phyloP scores from a whole-genome alignment of 2,329 filamentous ascomycete genomes.

The Aspergillus intermedius region DNA sequence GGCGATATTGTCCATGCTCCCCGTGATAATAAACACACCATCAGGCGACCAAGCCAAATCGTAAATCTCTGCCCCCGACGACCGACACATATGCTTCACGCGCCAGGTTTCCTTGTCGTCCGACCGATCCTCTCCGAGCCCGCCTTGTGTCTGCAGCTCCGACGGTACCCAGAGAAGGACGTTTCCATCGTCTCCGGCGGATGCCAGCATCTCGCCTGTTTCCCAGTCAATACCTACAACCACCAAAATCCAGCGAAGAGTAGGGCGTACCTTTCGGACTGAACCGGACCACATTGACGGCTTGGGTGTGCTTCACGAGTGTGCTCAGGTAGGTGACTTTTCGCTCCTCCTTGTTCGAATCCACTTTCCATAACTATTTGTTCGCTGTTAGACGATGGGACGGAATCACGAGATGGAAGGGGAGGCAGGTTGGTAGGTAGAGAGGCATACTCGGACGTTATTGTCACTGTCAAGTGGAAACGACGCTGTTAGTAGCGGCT shows the following conservation, averaged over 20 bases:
- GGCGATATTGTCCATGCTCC: constrained; percentile 98
- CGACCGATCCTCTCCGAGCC: constrained; percentile 73
- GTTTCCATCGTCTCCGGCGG: constrained; percentile 94
- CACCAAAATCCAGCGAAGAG: neutral
- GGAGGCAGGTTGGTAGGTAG: neutral
- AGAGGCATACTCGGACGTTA: constrained; percentile 71
- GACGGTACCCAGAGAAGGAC: constrained; percentile 93
- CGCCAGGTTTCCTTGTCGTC: constrained; percentile 98
- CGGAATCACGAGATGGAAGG: neutral
- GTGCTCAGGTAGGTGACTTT: constrained; percentile 90
- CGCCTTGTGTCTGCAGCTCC: constrained; percentile 59
- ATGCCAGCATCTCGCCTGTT: constrained; percentile 83
- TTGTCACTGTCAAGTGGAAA: constrained; percentile 56
- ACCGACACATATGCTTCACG: constrained; percentile 95
- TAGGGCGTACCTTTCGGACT: constrained; percentile 69
- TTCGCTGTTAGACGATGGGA: constrained; percentile 24
- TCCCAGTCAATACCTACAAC: constrained; percentile 14
- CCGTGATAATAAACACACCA: constrained; percentile 90
- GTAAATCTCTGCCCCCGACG: constrained; percentile 92
- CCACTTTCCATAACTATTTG: constrained; percentile 79
- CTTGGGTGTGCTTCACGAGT: constrained; percentile 87
- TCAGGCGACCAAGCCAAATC: constrained; percentile 99
- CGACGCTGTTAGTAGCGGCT: constrained; percentile 9
- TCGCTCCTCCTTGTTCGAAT: constrained; percentile 74
- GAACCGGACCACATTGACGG: constrained; percentile 96